These are phyloP conservation scores for Ceratorhiza oryzae-sativae DNA, from an alignment of 1,284 basidiomycete species.

Conservation along the genomic window DNA sequence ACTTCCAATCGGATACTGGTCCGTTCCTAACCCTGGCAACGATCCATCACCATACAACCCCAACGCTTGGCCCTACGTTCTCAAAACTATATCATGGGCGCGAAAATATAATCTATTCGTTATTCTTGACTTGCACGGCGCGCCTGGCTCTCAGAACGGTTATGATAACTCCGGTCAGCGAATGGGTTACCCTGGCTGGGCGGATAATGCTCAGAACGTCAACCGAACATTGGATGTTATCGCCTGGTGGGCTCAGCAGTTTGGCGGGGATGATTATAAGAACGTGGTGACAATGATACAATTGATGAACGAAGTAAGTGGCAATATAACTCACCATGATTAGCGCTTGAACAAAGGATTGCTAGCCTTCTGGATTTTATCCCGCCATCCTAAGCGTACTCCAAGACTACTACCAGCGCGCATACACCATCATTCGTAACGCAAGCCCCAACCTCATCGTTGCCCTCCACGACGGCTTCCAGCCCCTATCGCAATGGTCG, in stretches of 20 bases:
- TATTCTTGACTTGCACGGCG: conserved; percentile 68
- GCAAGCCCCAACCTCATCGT: conserved; percentile 43
- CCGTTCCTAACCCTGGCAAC: conserved; percentile 60
- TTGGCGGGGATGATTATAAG: conserved; percentile 47
- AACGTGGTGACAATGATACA: conserved; percentile 53
- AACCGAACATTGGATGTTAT: conserved; percentile 52
- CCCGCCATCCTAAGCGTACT: conserved; percentile 48
- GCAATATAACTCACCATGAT: not conserved
- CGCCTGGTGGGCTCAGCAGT: conserved; percentile 50
- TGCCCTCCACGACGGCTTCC: conserved; percentile 59
- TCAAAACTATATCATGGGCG: conserved; percentile 71
- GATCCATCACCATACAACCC: conserved; percentile 65
- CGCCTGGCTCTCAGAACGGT: conserved; percentile 55
- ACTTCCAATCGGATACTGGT: conserved; percentile 78
- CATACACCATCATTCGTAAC: conserved; percentile 39
- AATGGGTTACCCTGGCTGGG: conserved; percentile 53
- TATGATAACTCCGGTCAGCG: conserved; percentile 84
- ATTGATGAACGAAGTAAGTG: conserved; percentile 51
- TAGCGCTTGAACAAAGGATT: too few species aligned
- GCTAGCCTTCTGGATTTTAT: conserved; percentile 53
- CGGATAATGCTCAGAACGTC: conserved; percentile 48
- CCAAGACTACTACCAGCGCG: conserved; percentile 51
- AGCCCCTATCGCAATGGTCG: conserved; percentile 52
- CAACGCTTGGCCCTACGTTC: conserved; percentile 73
- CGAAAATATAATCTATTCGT: conserved; percentile 62